A percentile compares a stretch with the other conserved stretches of the same genome.
These are phyloP conservation scores for Auriscalpium orientale DNA, from an alignment of 768 basidiomycete species.

Conservation along the genomic window DNA sequence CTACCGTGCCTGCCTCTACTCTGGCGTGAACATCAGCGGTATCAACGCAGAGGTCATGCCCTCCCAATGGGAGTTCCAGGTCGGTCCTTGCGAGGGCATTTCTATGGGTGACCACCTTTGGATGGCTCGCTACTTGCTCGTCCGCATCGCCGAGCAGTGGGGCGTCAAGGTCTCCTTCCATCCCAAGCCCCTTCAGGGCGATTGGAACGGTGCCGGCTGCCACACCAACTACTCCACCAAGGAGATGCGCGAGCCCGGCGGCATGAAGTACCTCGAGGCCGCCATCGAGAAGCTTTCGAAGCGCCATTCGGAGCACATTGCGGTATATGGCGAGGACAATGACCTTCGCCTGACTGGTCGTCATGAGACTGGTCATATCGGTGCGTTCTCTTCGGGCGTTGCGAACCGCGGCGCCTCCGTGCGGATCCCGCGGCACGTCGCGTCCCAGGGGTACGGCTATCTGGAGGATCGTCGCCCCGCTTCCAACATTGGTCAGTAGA, in stretches of 20 bases:
- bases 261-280: conserved; percentile 85
- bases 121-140: conserved; percentile 96
- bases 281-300: conserved; percentile 91
- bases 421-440: conserved; percentile 92
- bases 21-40: conserved; percentile 96
- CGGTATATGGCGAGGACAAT: conserved; percentile 97
- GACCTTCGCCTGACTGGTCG: conserved; percentile 92
- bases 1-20: conserved; percentile 92
- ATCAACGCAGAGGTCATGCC: conserved; percentile 99
- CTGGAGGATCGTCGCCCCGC: conserved; percentile 95
- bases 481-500: conserved; percentile 85
- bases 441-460: conserved; percentile 89
- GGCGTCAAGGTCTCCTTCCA: conserved; percentile 98
- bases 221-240: conserved; percentile 98
- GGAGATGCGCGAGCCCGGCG: conserved; percentile 89
- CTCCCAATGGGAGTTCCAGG: conserved; percentile 99
- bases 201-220: conserved; percentile 99
- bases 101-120: conserved; percentile 99
- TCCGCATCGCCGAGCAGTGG: conserved; percentile 97
- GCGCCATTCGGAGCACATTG: conserved; percentile 92
- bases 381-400: conserved; percentile 86
- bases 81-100: conserved; percentile 97
- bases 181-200: conserved; percentile 93
- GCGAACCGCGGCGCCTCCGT: conserved; percentile 97
- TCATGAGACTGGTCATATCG: conserved; percentile 96